phyloP scores from a whole-genome alignment of 805 yeast species.

The Clavispora asparagi region DNA sequence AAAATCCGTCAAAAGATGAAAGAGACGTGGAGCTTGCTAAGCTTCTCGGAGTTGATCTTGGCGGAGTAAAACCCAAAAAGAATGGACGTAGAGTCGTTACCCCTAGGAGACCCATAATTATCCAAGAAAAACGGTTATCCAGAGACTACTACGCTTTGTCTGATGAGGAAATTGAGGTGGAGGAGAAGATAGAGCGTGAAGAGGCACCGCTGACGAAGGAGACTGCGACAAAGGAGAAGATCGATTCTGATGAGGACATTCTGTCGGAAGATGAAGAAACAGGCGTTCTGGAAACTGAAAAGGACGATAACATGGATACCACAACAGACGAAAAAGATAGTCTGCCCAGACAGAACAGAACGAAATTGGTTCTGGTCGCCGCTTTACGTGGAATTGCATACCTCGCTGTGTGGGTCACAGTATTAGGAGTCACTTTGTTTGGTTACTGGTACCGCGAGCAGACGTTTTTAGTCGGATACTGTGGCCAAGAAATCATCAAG shows the following conservation, averaged over 20 bases:
- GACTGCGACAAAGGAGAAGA: not conserved
- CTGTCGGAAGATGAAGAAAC: not conserved
- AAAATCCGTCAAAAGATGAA: not conserved
- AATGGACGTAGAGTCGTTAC: conserved; percentile 8
- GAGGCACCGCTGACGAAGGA: not conserved
- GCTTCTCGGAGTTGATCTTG: conserved; percentile 10
- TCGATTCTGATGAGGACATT: not conserved
- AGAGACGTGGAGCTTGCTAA: conserved; percentile 12
- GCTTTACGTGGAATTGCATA: conserved; percentile 6
- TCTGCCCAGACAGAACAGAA: not conserved
- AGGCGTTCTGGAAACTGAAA: not conserved
- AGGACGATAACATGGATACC: not conserved
- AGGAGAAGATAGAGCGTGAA: not conserved
- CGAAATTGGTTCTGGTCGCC: not conserved
- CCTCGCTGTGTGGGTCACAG: conserved; percentile 25
- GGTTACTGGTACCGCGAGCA: conserved; percentile 64
- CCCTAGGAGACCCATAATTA: conserved; percentile 13
- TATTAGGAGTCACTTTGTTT: conserved; percentile 35
- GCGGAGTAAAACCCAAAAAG: conserved; percentile 11
- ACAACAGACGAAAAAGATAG: not conserved
- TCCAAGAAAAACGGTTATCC: conserved; percentile 2
- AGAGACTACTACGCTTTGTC: not conserved
- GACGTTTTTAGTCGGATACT: conserved; percentile 60
- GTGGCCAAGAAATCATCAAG: conserved; percentile 56
- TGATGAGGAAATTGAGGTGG: not conserved